phyloP scores from a whole-genome alignment of 768 basidiomycete species.

The Russula lepida region DNA sequence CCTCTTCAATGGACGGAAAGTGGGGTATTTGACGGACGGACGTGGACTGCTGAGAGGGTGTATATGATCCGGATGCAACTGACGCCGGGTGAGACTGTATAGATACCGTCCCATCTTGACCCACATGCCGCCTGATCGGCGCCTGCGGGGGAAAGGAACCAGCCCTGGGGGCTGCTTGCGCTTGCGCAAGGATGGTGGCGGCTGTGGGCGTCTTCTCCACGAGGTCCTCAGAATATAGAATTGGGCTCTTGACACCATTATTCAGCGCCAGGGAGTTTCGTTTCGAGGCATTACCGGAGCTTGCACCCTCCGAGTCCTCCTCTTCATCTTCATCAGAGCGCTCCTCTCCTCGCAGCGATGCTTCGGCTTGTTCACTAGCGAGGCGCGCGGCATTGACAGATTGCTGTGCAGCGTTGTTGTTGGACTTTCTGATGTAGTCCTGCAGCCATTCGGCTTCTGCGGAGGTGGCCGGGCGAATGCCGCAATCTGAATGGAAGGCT shows the following conservation, averaged over 20 bases:
- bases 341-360: constrained; percentile 52
- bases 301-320: constrained; percentile 69
- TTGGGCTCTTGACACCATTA: constrained; percentile 50
- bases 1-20: constrained; percentile 84
- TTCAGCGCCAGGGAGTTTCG: constrained; percentile 63
- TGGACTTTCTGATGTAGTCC: constrained; percentile 86
- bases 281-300: constrained; percentile 56
- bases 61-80: constrained; percentile 36
- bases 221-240: constrained; percentile 51
- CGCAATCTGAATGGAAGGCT: constrained; percentile 58
- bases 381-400: constrained; percentile 67
- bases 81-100: constrained; percentile 39
- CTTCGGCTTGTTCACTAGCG: constrained; percentile 63
- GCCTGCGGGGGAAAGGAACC: constrained; percentile 59
- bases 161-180: constrained; percentile 54
- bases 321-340: constrained; percentile 81
- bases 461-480: constrained; percentile 84
- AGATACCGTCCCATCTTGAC: constrained; percentile 46
- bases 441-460: constrained; percentile 89
- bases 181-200: constrained; percentile 66
- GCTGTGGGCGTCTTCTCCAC: constrained; percentile 85
- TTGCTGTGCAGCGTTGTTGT: constrained; percentile 72
- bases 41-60: constrained; percentile 39
- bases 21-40: constrained; percentile 72
- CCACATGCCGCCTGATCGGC: constrained; percentile 63